Evolutionary conservation across 768 basidiomycete species (phyloP), one percentile per base, ranked within the genome.

Genomic region (Russula olivacea): DNA sequence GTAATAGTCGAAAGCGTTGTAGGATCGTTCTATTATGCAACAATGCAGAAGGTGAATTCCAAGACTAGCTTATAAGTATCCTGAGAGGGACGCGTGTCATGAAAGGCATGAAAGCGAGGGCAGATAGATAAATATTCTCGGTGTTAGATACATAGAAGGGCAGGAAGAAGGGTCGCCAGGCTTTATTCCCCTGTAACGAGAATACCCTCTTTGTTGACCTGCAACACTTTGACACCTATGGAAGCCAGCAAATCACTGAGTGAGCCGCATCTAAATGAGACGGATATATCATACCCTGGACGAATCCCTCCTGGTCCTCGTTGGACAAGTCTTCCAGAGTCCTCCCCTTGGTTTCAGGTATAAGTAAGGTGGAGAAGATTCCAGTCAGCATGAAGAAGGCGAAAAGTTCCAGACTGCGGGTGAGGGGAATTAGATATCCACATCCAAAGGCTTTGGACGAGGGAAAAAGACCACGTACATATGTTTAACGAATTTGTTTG

Each of bases 321-420:
- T 85, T 83, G 12, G 89, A 91, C 23, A 90, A 77, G 17, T 86
- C 86, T 74, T 91, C 89, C 21, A 91, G 79, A 6, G 81, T 72
- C 72, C 69, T 76, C 47, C 77, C 75, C 73, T 83, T 93, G 51
- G 92, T 92, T 76, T 93, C 92, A 40, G 88, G 88, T 12, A 93
- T 71, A 15, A 93, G 80, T 17, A 91, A 75, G 0, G 91, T 92
- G 8, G 92, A 91, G 76, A 86, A 81, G 63, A 93, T 79, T 50
- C 91, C 91, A 1, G 88, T 91, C 59, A 91, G 73, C 91, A 91
- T 93, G 79, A 92, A 92, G 59, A 90, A 74, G 14, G 90, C 90
- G 66, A 93, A 89, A 58, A 93, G 83, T 74, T 92, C 82, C 55
- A 93, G 76, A 68, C 86, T 88, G 87, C 58, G 3, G 45, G 56